Evolutionary conservation across 352 stramenopile species (phyloP), one percentile per base, ranked within the genome.

Genomic region (Globisporangium yorkense): DNA sequence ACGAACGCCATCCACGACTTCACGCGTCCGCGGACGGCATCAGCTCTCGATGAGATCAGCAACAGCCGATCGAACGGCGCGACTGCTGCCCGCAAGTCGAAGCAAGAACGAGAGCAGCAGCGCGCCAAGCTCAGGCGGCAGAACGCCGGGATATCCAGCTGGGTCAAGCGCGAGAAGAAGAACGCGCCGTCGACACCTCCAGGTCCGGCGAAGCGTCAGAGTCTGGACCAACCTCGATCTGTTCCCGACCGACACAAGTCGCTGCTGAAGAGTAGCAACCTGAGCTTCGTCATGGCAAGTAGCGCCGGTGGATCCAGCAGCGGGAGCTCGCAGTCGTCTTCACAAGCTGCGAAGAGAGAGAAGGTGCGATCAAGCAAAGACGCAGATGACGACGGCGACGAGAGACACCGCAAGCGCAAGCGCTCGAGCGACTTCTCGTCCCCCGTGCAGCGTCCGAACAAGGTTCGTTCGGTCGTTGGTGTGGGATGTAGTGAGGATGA

Each of bases 101-200:
- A 51, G 9, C 41, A 67, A 48, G 51, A 66, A 16, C 59, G 56
- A 0, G 37, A 61, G 31, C 40, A 67, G 12, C 75, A 55, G 53
- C 51, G 62, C 46, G 45, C 58, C 27, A 64, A 56, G 31, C 64
- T 63, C 3, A 27, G 12, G n/a, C 5, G 1, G 41, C 7, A 5
- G 41, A 15, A 6, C 9, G 9, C 41, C 24, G 24, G 24, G 37
- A 18, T 43, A 12, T 13, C 37, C 37, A 15, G 3, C 3, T 43
- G 37, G 37, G 10, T 43, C 37, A 12, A 2, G 12, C 2, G 12
- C 10, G 37, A 2, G 12, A 18, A 43, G 37, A 43, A 43, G 37
- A 43, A 12, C 37, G 37, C 10, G 37, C 37, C 37, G 37, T 4
- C 13, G 37, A 43, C 37, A 5, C 37, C 37, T 18, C 37, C 37